Conservation (phyloP, 768 basidiomycete genomes). For the Phylloporus sp. region DNA sequence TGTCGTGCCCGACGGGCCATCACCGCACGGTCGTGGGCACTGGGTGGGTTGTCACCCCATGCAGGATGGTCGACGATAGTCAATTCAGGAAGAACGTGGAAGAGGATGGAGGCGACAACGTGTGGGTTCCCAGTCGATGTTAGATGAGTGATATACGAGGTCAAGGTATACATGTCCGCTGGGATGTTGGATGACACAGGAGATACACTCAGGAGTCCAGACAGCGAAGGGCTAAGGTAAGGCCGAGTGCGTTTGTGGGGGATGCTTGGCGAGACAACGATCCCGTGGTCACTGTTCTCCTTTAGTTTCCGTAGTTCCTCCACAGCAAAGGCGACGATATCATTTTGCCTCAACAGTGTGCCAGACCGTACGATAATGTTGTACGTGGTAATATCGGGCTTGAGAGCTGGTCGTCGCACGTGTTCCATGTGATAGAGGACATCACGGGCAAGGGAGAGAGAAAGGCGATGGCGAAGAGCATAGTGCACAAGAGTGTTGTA, state of each 20-base stretch:
- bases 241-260: not conserved
- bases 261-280: slow-evolving; percentile 13
- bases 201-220: slow-evolving; percentile 10
- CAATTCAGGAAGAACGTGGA: slow-evolving; percentile 54
- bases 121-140: slow-evolving; percentile 45
- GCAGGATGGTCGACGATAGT: slow-evolving; percentile 37
- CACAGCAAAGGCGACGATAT: slow-evolving; percentile 40
- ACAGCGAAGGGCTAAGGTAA: slow-evolving; percentile 5
- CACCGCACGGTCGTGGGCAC: slow-evolving; percentile 21
- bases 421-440: slow-evolving; percentile 56
- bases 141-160: slow-evolving; percentile 50
- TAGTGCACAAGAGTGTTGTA: slow-evolving; percentile 69
- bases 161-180: slow-evolving; percentile 47
- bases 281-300: slow-evolving; percentile 23
- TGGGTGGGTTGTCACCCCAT: slow-evolving; percentile 30
- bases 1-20: slow-evolving; percentile 25
- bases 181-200: slow-evolving; percentile 16
- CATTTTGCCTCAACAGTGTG: slow-evolving; percentile 45
- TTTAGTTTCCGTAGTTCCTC: slow-evolving; percentile 28
- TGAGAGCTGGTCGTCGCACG: slow-evolving; percentile 37
- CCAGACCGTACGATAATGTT: slow-evolving; percentile 58
- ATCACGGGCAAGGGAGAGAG: slow-evolving; percentile 42
- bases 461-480: slow-evolving; percentile 56
- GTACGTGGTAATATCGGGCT: slow-evolving; percentile 48
- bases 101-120: slow-evolving; percentile 46